A percentile compares a stretch with the other conserved stretches of the same genome.
Evolutionary conservation across 2,329 filamentous ascomycete genomes (phyloP).

Genomic region (Venturia carpophila): DNA sequence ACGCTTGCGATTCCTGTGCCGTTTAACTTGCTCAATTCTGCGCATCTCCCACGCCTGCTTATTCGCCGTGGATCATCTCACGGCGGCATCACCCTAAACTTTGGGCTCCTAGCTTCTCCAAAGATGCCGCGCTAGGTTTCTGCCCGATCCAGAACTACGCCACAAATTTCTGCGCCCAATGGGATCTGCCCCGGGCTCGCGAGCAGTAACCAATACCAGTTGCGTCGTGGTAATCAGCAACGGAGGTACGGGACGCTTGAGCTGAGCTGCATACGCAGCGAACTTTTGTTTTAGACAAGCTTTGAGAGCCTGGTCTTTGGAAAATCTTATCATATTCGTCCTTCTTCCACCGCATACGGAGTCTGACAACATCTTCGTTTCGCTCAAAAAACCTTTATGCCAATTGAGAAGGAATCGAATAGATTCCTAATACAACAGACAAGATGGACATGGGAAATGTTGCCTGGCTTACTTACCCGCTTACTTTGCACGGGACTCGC

Average conservation of each 20-base stretch:
- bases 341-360: background rate
- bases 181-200: background rate
- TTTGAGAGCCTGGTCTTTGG: background rate
- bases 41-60: background rate
- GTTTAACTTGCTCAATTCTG: slow-evolving; percentile 16
- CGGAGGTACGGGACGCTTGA: background rate
- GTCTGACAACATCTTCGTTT: background rate
- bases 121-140: background rate
- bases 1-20: slow-evolving; percentile 1
- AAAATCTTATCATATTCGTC: background rate
- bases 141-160: background rate
- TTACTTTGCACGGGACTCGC: slow-evolving; percentile 22
- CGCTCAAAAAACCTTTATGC: background rate
- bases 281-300: background rate
- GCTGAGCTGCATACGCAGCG: background rate
- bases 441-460: slow-evolving; percentile 15
- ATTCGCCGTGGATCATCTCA: background rate
- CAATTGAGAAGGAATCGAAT: background rate
- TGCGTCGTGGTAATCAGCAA: background rate
- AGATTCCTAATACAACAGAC: background rate
- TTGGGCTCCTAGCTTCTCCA: background rate
- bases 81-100: background rate
- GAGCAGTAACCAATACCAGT: background rate
- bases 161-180: background rate
- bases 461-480: slow-evolving; percentile 23